Percentiles rank a stretch among this genome's conserved stretches.
These are phyloP conservation scores for Botrytis pseudocinerea DNA, from an alignment of 2,329 filamentous ascomycete species.

Conservation along the genomic window DNA sequence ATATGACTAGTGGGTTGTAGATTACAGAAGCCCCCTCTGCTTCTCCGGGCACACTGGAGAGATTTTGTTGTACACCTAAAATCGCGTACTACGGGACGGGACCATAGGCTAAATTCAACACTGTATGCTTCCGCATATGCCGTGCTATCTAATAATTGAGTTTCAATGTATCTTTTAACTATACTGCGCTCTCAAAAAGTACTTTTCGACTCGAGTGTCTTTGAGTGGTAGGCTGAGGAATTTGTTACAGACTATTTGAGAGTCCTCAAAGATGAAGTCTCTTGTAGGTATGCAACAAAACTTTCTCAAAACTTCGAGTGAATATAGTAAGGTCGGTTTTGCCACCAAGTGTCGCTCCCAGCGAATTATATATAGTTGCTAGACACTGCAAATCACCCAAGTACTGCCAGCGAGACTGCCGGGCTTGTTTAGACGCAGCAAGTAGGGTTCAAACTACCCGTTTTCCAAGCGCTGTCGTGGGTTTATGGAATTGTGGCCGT, in stretches of 20 bases:
- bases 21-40: background rate
- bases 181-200: background rate
- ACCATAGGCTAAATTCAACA: background rate
- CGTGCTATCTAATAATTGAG: too few species aligned
- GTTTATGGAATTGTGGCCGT: too few species aligned
- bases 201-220: background rate
- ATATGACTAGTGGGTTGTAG: too few species aligned
- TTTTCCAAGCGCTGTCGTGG: too few species aligned
- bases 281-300: background rate
- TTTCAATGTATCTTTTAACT: too few species aligned
- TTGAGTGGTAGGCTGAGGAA: background rate
- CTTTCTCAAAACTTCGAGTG: background rate
- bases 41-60: background rate
- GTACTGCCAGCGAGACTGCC: rapidly evolving
- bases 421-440: background rate
- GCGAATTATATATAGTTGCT: background rate
- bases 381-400: rapidly evolving
- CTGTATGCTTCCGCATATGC: too few species aligned
- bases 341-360: too few species aligned
- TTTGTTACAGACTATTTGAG: background rate
- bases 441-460: too few species aligned
- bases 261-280: background rate
- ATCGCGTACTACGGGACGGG: background rate
- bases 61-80: background rate
- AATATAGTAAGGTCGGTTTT: background rate